phyloP scores from a whole-genome alignment of 2,329 filamentous ascomycete species.

The Nemania sp. region DNA sequence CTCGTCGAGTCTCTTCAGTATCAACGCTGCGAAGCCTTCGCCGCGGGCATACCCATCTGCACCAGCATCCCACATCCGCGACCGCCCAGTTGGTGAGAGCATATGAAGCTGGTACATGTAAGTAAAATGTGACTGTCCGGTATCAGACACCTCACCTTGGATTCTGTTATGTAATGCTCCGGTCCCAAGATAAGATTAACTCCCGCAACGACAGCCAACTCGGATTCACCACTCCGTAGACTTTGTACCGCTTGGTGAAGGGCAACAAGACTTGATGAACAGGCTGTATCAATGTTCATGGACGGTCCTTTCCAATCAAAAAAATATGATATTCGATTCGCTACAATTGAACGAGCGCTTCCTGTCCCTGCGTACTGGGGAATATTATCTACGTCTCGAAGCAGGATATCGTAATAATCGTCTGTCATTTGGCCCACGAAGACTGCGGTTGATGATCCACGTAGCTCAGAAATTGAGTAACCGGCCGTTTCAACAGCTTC shows the following conservation, averaged over 20 bases:
- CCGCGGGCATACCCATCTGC: conserved; percentile 32
- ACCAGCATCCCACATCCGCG: conserved; percentile 29
- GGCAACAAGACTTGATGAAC: conserved; percentile 25
- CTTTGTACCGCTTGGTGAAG: conserved; percentile 27
- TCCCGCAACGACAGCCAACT: conserved; percentile 14
- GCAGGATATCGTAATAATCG: conserved; percentile 22
- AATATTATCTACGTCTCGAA: conserved; percentile 9
- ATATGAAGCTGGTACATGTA: conserved; percentile 13
- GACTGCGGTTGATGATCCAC: conserved; percentile 11
- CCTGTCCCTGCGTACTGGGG: conserved; percentile 32
- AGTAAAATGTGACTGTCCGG: neutral
- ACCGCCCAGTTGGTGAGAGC: conserved; percentile 22
- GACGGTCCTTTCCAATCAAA: conserved; percentile 32
- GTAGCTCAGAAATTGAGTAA: too few species aligned
- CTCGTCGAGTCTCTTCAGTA: conserved; percentile 50
- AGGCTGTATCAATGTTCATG: conserved; percentile 22
- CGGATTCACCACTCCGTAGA: conserved; percentile 11
- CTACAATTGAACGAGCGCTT: conserved; percentile 35
- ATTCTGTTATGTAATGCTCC: conserved; percentile 3
- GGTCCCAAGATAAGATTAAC: conserved; percentile 17
- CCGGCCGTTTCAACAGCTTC: too few species aligned
- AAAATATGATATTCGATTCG: conserved; percentile 21
- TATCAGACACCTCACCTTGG: conserved; percentile 3
- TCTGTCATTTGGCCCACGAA: conserved; percentile 24
- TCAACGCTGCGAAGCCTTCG: conserved; percentile 24